Evolutionary conservation across 805 yeast species (phyloP), one percentile per base, ranked within the genome.

Genomic region (Blastobotrys terrestris): DNA sequence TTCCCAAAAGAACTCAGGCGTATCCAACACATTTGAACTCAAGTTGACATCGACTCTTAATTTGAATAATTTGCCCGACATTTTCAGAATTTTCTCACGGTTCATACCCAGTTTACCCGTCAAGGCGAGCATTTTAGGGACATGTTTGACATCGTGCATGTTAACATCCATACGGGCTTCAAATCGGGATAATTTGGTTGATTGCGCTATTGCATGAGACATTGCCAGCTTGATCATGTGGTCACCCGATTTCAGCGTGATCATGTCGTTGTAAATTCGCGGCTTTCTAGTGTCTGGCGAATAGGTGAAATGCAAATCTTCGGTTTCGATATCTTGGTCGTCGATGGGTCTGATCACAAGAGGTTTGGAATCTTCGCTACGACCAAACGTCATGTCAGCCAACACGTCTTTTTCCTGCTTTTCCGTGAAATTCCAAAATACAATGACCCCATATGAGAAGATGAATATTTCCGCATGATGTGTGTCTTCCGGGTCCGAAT

Each of bases 1-100:
- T 31, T 91, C 87, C 99, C 99, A 94, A 68, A 94, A 94, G 64
- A 88, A 90, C 56, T 89, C 96, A 0, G 99, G 99, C 0, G 96
- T 90, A 63, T 94, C 99, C 51, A 94, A 74, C 19, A 94, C 90
- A 58, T 87, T 87, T 8, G 97, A 87, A 2, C 92, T 84, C 48
- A 94, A 72, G 65, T 94, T 94, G 3, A 94, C 97, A 68, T 94
- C 98, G 13, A 91, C 96, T 48, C 98, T 75, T 26, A 94, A 69
- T 62, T 90, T 91, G 74, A 92, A 92, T 46, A 94, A 72, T 64
- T 85, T 83, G 5, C 99, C 99, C 1, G 96, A 87, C 63, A 92
- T 89, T 63, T 85, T 88, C 56, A 92, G 66, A 20, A 94, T 75
- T 62, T 92, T 95, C 59, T 87, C 87, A 46, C 98, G 75, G 51